These are phyloP conservation scores for Dendrocalamus sinicus DNA, from an alignment of 176 grass and related monocot genomes.

Conservation along the genomic window DNA sequence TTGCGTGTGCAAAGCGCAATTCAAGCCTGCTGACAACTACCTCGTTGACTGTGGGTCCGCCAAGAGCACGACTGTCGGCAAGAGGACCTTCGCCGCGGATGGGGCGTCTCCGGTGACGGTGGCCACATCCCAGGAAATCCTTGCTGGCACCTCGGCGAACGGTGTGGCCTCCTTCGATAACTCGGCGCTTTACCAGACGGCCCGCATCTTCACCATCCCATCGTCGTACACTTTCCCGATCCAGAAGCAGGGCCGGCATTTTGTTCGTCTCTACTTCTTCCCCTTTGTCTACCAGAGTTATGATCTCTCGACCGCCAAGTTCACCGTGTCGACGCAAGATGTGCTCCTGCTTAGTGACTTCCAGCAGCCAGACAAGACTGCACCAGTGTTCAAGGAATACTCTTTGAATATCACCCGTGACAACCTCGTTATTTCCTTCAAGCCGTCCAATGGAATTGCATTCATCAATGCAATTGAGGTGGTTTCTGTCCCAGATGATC, in stretches of 20 bases:
- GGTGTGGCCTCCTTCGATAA: slow-evolving; percentile 58
- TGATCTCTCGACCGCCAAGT: slow-evolving; percentile 71
- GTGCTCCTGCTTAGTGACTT: slow-evolving; percentile 75
- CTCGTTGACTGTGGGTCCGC: slow-evolving; percentile 81
- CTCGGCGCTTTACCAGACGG: slow-evolving; percentile 65
- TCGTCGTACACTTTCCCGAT: slow-evolving; percentile 88
- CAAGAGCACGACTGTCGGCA: slow-evolving; percentile 61
- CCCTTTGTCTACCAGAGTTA: slow-evolving; percentile 77
- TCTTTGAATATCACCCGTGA: slow-evolving; percentile 72
- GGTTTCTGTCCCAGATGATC: slow-evolving; percentile 75
- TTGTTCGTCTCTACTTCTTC: slow-evolving; percentile 86
- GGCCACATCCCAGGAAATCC: slow-evolving; percentile 58
- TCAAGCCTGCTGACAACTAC: slow-evolving; percentile 78
- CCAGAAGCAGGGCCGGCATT: slow-evolving; percentile 81
- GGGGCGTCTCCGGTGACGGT: slow-evolving; percentile 58
- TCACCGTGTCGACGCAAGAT: slow-evolving; percentile 88
- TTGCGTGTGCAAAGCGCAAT: slow-evolving; percentile 54
- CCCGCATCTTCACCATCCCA: slow-evolving; percentile 70
- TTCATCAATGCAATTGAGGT: slow-evolving; percentile 94
- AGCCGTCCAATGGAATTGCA: slow-evolving; percentile 69
- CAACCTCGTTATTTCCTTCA: slow-evolving; percentile 80
- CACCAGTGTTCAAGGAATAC: slow-evolving; percentile 81
- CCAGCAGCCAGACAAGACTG: slow-evolving; percentile 61
- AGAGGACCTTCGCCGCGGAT: slow-evolving; percentile 71
- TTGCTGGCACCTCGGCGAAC: slow-evolving; percentile 59